Conservation (phyloP, 768 basidiomycete genomes). For the Polyporus arcularius region DNA sequence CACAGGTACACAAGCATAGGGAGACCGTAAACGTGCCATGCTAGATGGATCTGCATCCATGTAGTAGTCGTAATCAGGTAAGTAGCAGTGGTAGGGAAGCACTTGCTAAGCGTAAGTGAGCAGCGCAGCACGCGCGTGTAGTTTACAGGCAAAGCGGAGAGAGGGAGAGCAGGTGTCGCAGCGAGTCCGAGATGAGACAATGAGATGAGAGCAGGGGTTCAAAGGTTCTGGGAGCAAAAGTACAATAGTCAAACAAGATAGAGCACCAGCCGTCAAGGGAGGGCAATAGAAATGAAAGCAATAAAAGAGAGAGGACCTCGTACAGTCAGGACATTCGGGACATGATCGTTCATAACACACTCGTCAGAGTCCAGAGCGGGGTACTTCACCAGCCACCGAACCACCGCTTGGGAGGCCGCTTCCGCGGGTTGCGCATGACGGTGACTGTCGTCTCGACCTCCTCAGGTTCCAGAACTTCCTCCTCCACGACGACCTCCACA, state of each 20-base stretch:
- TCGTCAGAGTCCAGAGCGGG: conserved; percentile 13
- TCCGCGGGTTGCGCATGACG: conserved; percentile 19
- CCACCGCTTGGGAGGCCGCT: conserved; percentile 29
- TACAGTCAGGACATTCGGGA: conserved; percentile 19
- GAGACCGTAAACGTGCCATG: conserved; percentile 23
- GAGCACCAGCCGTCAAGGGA: conserved; percentile 31
- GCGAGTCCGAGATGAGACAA: conserved; percentile 30
- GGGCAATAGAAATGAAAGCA: conserved; percentile 32
- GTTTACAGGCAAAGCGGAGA: conserved; percentile 6
- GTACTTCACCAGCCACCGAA: conserved; percentile 29
- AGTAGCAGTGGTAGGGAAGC: conserved; percentile 17
- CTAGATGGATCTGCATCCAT: conserved; percentile 23
- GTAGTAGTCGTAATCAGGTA: conserved; percentile 22
- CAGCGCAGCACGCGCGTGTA: conserved; percentile 14
- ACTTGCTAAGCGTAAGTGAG: conserved; percentile 13
- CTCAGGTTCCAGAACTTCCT: conserved; percentile 49
- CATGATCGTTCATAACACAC: conserved; percentile 30
- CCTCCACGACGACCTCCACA: conserved; percentile 61
- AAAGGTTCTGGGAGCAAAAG: conserved; percentile 7
- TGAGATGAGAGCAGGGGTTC: conserved; percentile 21
- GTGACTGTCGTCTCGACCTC: conserved; percentile 34
- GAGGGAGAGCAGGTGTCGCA: conserved; percentile 28
- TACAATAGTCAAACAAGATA: conserved; percentile 20
- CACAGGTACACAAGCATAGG: conserved; percentile 10
- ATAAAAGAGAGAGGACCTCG: conserved; percentile 32